These are phyloP conservation scores for Nymphaea colorata DNA, from an alignment of 164 flowering plant species.

Conservation along the genomic window DNA sequence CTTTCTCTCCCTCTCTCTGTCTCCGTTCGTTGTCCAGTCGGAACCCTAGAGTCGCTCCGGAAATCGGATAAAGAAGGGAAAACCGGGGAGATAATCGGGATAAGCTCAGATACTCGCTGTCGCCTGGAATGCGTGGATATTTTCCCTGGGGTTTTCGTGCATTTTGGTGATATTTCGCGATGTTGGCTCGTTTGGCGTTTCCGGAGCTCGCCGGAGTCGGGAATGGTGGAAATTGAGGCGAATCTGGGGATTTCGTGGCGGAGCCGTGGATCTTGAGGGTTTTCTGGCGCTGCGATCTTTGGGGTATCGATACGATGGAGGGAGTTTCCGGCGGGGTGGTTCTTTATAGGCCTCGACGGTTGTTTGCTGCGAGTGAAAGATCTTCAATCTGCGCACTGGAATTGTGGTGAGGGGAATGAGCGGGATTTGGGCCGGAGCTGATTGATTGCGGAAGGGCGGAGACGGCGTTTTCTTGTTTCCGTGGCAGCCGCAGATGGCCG, in stretches of 20 bases:
- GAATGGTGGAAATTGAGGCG: not conserved
- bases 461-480: not conserved
- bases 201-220: not conserved
- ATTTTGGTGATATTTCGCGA: not conserved
- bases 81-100: not conserved
- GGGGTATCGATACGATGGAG: not conserved
- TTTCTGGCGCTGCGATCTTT: not conserved
- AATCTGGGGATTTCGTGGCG: not conserved
- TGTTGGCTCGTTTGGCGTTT: not conserved
- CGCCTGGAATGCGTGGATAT: not conserved
- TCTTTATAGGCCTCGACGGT: not conserved
- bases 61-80: not conserved
- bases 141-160: not conserved
- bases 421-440: not conserved
- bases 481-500: conserved; percentile 7
- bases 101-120: not conserved
- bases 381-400: not conserved
- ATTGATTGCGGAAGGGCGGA: not conserved
- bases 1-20: not conserved
- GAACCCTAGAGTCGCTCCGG: not conserved
- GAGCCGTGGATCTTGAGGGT: not conserved
- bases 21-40: no score
- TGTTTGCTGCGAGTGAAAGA: no score
- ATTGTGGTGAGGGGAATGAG: not conserved
- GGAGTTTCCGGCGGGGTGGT: not conserved